Evolutionary conservation across 768 basidiomycete species (phyloP).

Genomic region (Gloeopeniophorella convolvens): DNA sequence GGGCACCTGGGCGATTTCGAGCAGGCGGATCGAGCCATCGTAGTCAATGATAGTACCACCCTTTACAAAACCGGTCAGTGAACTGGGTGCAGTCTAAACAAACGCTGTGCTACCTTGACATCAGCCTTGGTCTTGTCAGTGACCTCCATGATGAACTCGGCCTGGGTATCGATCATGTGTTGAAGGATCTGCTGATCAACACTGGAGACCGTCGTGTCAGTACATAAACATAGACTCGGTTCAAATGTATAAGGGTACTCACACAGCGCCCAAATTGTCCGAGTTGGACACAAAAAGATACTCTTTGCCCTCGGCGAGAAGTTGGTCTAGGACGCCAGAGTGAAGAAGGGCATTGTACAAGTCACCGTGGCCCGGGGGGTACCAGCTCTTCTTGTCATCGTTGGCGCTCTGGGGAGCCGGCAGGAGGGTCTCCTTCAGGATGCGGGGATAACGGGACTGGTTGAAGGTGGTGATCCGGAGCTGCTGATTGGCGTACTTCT

Average conservation of each 20-base stretch:
- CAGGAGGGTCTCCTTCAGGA: conserved; percentile 82
- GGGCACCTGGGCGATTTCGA: conserved; percentile 94
- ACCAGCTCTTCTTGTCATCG: conserved; percentile 90
- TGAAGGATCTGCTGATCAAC: conserved; percentile 56
- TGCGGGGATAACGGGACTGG: conserved; percentile 91
- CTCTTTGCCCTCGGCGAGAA: conserved; percentile 88
- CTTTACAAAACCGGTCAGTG: conserved; percentile 27
- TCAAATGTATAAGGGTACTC: conserved; percentile 26
- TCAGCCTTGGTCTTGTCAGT: conserved; percentile 97
- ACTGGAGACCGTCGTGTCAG: conserved; percentile 4
- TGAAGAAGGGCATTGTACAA: conserved; percentile 89
- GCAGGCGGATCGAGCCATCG: conserved; percentile 78
- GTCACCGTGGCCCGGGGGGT: conserved; percentile 96
- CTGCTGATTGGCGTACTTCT: conserved; percentile 94
- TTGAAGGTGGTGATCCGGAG: conserved; percentile 89
- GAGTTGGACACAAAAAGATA: conserved; percentile 98
- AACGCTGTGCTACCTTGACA: conserved; percentile 33
- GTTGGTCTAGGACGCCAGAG: conserved; percentile 85
- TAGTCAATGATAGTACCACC: conserved; percentile 89
- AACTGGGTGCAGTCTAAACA: background rate
- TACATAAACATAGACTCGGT: background rate
- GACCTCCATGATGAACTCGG: conserved; percentile 92
- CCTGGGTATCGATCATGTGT: conserved; percentile 75
- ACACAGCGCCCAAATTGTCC: conserved; percentile 92
- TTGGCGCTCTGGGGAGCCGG: conserved; percentile 73